Base-by-base conservation (phyloP, 202 grass and related monocot species). In the Schoenoplectus triqueter region DNA sequence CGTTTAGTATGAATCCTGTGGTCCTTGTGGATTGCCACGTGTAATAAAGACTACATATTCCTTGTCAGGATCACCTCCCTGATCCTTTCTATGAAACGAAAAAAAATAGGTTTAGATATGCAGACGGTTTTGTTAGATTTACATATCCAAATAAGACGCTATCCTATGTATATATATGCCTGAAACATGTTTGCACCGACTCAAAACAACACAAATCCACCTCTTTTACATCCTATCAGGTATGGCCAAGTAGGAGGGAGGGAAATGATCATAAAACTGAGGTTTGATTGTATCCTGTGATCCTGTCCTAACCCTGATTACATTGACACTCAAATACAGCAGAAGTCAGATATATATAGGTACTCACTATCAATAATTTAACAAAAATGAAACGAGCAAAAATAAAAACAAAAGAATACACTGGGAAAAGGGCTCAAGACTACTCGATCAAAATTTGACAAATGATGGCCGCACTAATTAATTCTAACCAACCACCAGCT, bases 401-500 rank as follows among this genome's bases (percentile, higher is more conserved):
- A 76, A 1, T 64, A 0, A 19, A 60, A 20, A 11, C 19, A 18
- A 13, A 85, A 48, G 5, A 64, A 61, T 73, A 73, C 55, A 84
- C 74, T 45, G 45, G 59, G 78, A 61, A 65, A 78, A 11, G 52
- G 82, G 18, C 56, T 69, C 49, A 59, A 76, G 69, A 77, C 68
- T 87, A 77, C 68, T n/a, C 46, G 45, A 89, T 81, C 70, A 89
- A 88, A 73, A 85, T 78, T 77, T 22, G 31, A 59, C 18, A 41
- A 41, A 76, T 64, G 61, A 65, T 95, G 86, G 55, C 89, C 82
- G 56, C 76, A 85, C 77, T 90, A 80, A 80, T 87, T 84, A 81
- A 74, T 79, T 50, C 86, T 67, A n/a, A 81, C 83, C 20, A 64
- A 73, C 79, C 54, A 87, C 73, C 64, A 81, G 6, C 70, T 79